Evolutionary conservation across 1,139 yeast species (phyloP), one percentile per base, ranked within the genome.

Genomic region (Taiozyma sp.): DNA sequence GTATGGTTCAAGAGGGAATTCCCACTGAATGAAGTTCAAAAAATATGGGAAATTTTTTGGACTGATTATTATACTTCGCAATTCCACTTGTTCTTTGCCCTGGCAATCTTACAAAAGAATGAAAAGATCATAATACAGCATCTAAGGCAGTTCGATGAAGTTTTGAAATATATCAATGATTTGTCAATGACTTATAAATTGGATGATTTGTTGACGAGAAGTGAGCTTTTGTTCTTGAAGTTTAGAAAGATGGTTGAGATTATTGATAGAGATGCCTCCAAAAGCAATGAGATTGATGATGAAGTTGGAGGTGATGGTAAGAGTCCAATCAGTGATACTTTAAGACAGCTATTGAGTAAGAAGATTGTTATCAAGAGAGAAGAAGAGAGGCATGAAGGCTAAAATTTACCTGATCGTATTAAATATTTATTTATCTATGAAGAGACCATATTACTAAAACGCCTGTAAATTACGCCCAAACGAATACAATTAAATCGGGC

Each of bases 1-100:
- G 97, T 93, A 4, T 91, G 97, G 97, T 95, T 81, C 67, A 93
- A 95, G 66, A 81, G 99, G 49, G 99, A 93, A 65, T 85, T 95
- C 57, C 79, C 78, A 41, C 90, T 95, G 80, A 80, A 81, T 50
- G 91, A 89, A 54, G 89, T 90, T 2, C 71, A 87, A 61, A 72
- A 80, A 32, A 74, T 93, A 42, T 93, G 98, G 99, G 98, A 95
- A 65, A 83, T 87, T 1, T 73, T 93, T 53, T 90, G 96, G 85
- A 92, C 98, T 0, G 95, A 93, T 69, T 85, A 72, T 64, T 83
- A 87, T 62, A 80, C 92, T 1, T 83, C 93, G 12, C 98, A 93
- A 65, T 91, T 86, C 66, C 96, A 91, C 61, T 70, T 93, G 45
- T 91, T 93, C 64, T 78, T 93, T 62, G 95, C 96, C 22, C 72